Percentiles rank a stretch among this genome's conserved stretches.
Evolutionary conservation across 768 basidiomycete genomes (phyloP).

Genomic region (Suillus lakei): DNA sequence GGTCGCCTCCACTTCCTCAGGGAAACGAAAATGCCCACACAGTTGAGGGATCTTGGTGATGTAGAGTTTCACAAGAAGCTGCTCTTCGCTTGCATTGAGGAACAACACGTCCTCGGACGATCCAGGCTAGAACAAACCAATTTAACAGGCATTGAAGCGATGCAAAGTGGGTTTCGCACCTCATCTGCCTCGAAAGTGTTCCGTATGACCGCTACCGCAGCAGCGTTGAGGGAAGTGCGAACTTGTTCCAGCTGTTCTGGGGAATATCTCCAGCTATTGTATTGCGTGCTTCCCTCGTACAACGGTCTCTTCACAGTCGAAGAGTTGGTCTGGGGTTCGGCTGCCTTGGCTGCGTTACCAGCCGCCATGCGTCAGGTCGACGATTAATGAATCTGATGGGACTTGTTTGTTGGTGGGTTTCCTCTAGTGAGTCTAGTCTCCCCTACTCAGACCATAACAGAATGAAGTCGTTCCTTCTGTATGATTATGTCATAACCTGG

Average conservation of each 20-base stretch:
- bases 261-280: constrained; percentile 89
- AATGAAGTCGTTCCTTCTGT: no score
- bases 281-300: constrained; percentile 83
- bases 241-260: constrained; percentile 61
- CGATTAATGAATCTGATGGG: constrained; percentile 1
- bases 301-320: constrained; percentile 42
- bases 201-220: constrained; percentile 78
- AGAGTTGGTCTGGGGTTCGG: not conserved
- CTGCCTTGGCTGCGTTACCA: constrained; percentile 8
- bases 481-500: no score
- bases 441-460: no score
- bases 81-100: constrained; percentile 81
- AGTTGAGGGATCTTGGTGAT: constrained; percentile 83
- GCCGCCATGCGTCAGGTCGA: constrained; percentile 8
- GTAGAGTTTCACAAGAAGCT: constrained; percentile 87
- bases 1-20: constrained; percentile 92
- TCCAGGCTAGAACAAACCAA: constrained; percentile 56
- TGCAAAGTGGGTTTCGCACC: constrained; percentile 45
- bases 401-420: not conserved
- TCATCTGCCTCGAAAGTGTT: constrained; percentile 78
- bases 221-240: constrained; percentile 70
- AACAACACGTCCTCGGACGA: constrained; percentile 78
- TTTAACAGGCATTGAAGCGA: constrained; percentile 11
- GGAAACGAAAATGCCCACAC: constrained; percentile 84
- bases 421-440: not conserved